A percentile compares a stretch with the other conserved stretches of the same genome.
Conservation (phyloP, 2,329 filamentous ascomycete genomes). For the Sarocladium oryzae region DNA sequence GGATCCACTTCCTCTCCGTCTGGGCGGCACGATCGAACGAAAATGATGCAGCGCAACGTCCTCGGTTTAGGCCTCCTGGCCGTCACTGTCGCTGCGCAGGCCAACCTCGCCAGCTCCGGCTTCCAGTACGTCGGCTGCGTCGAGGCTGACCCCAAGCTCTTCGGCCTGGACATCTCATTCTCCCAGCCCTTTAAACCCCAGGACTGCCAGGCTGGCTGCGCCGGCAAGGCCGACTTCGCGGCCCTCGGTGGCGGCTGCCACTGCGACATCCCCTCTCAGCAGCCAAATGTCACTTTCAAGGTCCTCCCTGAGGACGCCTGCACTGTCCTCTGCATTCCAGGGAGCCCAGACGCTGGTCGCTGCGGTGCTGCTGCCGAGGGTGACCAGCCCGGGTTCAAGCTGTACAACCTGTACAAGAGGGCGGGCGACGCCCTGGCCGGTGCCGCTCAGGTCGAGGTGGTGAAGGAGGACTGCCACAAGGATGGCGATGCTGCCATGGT, state of each 20-base stretch:
- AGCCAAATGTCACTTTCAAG: slow-evolving; percentile 10
- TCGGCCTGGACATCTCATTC: slow-evolving; percentile 14
- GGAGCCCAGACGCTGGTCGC: slow-evolving; percentile 13
- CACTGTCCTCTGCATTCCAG: slow-evolving; percentile 14
- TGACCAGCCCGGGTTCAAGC: slow-evolving; percentile 3
- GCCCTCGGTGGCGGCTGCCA: slow-evolving; percentile 19
- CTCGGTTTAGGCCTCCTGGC: slow-evolving; percentile 19
- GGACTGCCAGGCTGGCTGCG: slow-evolving; percentile 17
- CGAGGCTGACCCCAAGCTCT: slow-evolving; percentile 14
- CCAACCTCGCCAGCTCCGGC: slow-evolving; percentile 12
- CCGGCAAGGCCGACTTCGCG: slow-evolving; percentile 14
- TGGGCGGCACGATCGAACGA: too few species aligned
- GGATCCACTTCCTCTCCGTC: too few species aligned
- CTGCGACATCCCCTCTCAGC: slow-evolving; percentile 14
- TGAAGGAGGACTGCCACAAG: background rate
- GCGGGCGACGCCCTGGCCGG: background rate
- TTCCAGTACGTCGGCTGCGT: slow-evolving; percentile 25
- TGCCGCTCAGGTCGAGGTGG: background rate
- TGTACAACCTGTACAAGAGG: slow-evolving; percentile 16
- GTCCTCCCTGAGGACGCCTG: slow-evolving; percentile 18
- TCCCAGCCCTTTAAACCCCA: slow-evolving; percentile 14
- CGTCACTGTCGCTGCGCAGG: slow-evolving; percentile 16
- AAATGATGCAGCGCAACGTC: slow-evolving; percentile 1
- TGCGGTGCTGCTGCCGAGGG: slow-evolving; percentile 19
- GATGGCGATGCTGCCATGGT: slow-evolving; percentile 4